Base-by-base conservation (phyloP, 2,329 filamentous ascomycete species). In the Phaeomoniella chlamydospora region DNA sequence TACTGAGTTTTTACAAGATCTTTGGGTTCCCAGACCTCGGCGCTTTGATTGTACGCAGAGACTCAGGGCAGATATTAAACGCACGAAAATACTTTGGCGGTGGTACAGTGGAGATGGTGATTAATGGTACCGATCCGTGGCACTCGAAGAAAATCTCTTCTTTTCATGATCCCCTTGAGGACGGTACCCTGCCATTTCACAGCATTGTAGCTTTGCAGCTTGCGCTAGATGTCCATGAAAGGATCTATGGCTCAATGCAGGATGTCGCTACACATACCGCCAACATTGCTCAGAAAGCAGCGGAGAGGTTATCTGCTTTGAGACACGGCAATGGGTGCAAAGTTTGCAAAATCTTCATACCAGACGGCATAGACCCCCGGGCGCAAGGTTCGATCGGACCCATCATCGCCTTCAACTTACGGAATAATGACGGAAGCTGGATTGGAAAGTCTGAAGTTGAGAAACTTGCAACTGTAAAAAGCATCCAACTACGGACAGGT, bases 21-120 rank as follows among this genome's bases (percentile, higher is more conserved):
- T 96, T 96, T 54, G 88, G 90, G 1, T 94, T 94, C 44, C 88
- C 88, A 0, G 84, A 96, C 52, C 64, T 96, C 2, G 88, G 88
- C 2, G 86, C 78, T 1, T 59, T 98, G 39, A 75, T 96, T 18
- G 75, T 96, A 10, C 75, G 80, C 30, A 86, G 83, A 46, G 67
- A 72, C 18, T 72, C 81, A 10, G 74, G 72, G 4, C 54, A 67
- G 29, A 52, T 79, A 3, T 76, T 94, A 33, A 62, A 70, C 18
- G 63, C 65, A 30, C 73, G 85, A 40, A 76, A 64, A 42, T 98
- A 92, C 49, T 98, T 98, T 57, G 88, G 88, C 4, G 90, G 88
- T 4, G 90, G 90, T 3, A 96, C 88, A 1, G 88, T 94, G 1
- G 86, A 94, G 48, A 80, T 88, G 69, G 85, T 94, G 0, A 68